These are phyloP conservation scores for Mycosphaerelloides madeirae DNA, from an alignment of 2,329 filamentous ascomycete genomes.

Conservation along the genomic window DNA sequence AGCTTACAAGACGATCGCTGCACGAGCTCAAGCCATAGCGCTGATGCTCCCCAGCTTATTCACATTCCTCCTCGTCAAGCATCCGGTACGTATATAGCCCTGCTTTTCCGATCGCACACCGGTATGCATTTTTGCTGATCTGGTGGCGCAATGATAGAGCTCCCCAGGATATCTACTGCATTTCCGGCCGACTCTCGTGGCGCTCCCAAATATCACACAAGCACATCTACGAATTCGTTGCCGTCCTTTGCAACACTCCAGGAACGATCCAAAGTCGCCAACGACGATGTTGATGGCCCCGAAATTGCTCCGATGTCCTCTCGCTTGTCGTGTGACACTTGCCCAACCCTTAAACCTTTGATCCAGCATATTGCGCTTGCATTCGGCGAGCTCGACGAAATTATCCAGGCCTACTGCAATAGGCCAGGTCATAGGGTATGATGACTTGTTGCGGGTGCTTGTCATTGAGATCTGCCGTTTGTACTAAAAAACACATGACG, in stretches of 20 bases:
- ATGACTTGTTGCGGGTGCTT: background rate
- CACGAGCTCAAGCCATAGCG: too few species aligned
- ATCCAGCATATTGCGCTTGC: conserved; percentile 24
- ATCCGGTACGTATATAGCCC: too few species aligned
- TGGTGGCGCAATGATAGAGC: too few species aligned
- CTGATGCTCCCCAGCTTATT: too few species aligned
- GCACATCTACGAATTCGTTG: conserved; percentile 16
- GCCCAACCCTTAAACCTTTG: conserved; percentile 20
- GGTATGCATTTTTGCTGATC: too few species aligned
- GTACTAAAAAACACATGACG: background rate
- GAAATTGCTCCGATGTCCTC: conserved; percentile 20
- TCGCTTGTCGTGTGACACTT: conserved; percentile 20
- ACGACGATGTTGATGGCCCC: conserved; percentile 16
- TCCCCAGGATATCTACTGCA: too few species aligned
- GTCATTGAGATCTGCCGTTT: background rate
- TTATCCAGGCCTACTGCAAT: conserved; percentile 14
- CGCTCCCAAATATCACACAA: too few species aligned
- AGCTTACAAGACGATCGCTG: too few species aligned
- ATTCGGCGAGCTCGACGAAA: conserved; percentile 22
- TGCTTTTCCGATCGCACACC: too few species aligned
- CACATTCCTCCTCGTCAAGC: too few species aligned
- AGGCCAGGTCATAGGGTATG: conserved; percentile 11
- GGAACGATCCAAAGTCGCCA: conserved; percentile 14
- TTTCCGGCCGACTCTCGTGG: too few species aligned
- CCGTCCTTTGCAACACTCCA: conserved; percentile 26